A percentile compares a stretch with the other conserved stretches of the same genome.
Conservation (phyloP, 495 filamentous ascomycete genomes). For the Astrothelium macrocarpum region DNA sequence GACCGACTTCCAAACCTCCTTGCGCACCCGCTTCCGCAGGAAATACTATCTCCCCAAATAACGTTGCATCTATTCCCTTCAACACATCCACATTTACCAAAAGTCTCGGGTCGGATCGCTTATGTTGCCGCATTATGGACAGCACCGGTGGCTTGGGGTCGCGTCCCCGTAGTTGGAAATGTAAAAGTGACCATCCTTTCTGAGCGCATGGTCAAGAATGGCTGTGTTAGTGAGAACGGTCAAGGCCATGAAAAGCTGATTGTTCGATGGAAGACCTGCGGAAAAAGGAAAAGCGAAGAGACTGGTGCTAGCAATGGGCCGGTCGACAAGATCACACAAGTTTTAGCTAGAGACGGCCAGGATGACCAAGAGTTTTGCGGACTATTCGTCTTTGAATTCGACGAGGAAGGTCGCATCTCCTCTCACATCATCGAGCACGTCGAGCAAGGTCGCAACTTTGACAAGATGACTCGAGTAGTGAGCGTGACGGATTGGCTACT, state of each 20-base stretch:
- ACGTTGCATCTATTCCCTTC: slow-evolving; percentile 93
- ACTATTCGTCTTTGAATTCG: slow-evolving; percentile 91
- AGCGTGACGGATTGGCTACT: slow-evolving; percentile 84
- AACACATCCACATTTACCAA: slow-evolving; percentile 89
- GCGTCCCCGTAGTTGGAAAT: slow-evolving; percentile 79
- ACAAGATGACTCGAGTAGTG: slow-evolving; percentile 61
- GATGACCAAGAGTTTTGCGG: slow-evolving; percentile 59
- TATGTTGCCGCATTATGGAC: slow-evolving; percentile 95
- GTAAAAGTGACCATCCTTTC: slow-evolving; percentile 76
- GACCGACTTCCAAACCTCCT: slow-evolving; percentile 78
- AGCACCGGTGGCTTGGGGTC: slow-evolving; percentile 88
- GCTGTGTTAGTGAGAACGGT: slow-evolving; percentile 24
- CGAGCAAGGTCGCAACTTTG: slow-evolving; percentile 66
- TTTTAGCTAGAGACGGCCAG: slow-evolving; percentile 32
- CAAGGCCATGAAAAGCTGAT: slow-evolving; percentile 65
- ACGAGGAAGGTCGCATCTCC: slow-evolving; percentile 71
- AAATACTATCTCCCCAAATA: slow-evolving; percentile 81
- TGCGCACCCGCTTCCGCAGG: slow-evolving; percentile 68
- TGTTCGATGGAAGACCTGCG: slow-evolving; percentile 71
- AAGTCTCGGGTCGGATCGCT: slow-evolving; percentile 76
- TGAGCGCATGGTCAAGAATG: slow-evolving; percentile 68
- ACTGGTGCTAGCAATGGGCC: slow-evolving; percentile 31
- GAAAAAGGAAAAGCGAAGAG: slow-evolving; percentile 32
- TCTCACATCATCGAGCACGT: slow-evolving; percentile 91
- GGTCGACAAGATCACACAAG: slow-evolving; percentile 43